These are phyloP conservation scores for Monosporascus sp. DNA, from an alignment of 2,329 filamentous ascomycete genomes.

Conservation along the genomic window DNA sequence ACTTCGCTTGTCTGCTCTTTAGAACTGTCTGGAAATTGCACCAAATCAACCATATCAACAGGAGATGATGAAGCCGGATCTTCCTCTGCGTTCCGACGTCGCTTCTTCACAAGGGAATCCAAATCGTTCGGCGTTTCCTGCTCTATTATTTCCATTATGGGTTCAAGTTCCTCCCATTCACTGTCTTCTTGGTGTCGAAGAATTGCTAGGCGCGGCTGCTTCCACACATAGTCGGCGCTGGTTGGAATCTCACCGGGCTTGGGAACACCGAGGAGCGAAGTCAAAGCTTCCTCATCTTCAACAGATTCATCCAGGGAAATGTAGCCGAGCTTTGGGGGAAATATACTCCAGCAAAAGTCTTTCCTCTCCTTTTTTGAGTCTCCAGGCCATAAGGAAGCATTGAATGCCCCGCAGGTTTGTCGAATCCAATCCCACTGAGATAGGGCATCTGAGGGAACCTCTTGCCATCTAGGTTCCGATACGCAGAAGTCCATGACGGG, in stretches of 20 bases:
- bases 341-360: constrained; percentile 22
- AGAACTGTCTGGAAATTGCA: constrained; percentile 1
- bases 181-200: constrained; percentile 19
- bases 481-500: constrained; percentile 24
- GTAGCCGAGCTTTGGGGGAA: constrained; percentile 11
- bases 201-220: constrained; percentile 22
- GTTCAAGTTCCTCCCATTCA: constrained; percentile 8
- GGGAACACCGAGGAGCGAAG: constrained; percentile 1
- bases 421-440: constrained; percentile 15
- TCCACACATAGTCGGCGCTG: constrained; percentile 22
- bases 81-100: constrained; percentile 3
- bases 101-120: constrained; percentile 18
- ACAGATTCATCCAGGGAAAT: constrained; percentile 16
- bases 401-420: constrained; percentile 1
- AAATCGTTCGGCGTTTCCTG: constrained; percentile 4
- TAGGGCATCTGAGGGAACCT: constrained; percentile 4
- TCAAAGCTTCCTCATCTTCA: constrained; percentile 5
- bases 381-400: constrained; percentile 11
- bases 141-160: not conserved
- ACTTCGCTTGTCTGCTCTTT: not conserved
- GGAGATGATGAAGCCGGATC: not conserved
- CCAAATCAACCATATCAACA: constrained; percentile 3
- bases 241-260: constrained; percentile 10
- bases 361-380: constrained; percentile 8
- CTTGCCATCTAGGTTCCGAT: constrained; percentile 17